Evolutionary conservation across 129 eudicot species (phyloP), one percentile per base, ranked within the genome.

Genomic region (Scalesia atractyloides): DNA sequence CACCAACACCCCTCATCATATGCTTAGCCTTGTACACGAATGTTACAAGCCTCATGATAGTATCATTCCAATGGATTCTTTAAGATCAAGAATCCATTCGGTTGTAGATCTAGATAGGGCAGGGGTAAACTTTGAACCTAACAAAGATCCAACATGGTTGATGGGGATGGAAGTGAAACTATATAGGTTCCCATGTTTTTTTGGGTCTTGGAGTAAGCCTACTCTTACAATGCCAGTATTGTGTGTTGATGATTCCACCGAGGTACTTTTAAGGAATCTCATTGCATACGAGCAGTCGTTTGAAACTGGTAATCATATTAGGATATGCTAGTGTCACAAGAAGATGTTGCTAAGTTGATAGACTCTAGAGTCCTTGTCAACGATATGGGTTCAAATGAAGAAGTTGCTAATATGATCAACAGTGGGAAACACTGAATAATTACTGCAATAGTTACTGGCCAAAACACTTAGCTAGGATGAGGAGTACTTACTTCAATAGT

Each of bases 281-380:
- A 69, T 77, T 59, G 76, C 81, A 17, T 69, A 57, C 13, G 70
- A 77, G 54, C 81, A 76, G 47, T 68, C 57, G 0, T 7, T 10
- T 47, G 24, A 36, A 7, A 10, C 46, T 41, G 50, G 33, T 8
- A 7, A 9, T 6, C 60, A 76, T 53, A 10, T 76, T 11, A 36
- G 26, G 69, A 69, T 63, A 48, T 63, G 46, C 26, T 77, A 53
- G 24, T 69, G 15, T 9, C 18, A 34, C 14, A 18, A 34, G 75
- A 68, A 14, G 81, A 77, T 16, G 49, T 77, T 13, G 41, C 5
- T 11, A 57, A 46, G 52, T 53, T 77, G 22, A 39, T 41, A 41
- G 50, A 59, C 6, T 36, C 69, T 1, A 14, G 41, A 59, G 75
- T 69, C 22, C 0, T 77, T 7, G 4, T 33, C 22, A 69, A 77